These are phyloP conservation scores for Exophiala sp. DNA, from an alignment of 2,329 filamentous ascomycete genomes.

Conservation along the genomic window DNA sequence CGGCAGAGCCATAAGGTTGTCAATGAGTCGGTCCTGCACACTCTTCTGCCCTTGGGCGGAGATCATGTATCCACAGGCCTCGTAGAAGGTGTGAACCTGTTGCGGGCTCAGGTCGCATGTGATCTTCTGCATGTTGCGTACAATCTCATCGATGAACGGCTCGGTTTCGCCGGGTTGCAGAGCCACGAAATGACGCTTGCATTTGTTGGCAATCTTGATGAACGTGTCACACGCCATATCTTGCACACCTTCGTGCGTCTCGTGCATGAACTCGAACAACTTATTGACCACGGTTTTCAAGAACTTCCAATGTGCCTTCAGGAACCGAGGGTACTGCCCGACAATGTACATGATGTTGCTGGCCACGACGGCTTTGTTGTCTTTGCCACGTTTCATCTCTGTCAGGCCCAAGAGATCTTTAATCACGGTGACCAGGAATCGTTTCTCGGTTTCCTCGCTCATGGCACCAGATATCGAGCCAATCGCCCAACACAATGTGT, in stretches of 20 bases:
- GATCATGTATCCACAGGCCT: constrained; percentile 99
- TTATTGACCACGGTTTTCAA: constrained; percentile 99
- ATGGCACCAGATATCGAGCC: constrained; percentile 97
- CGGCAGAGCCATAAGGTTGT: constrained; percentile 86
- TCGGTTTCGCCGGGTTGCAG: constrained; percentile 90
- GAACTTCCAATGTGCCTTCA: constrained; percentile 99
- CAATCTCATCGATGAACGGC: constrained; percentile 98
- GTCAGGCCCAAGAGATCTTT: constrained; percentile 95
- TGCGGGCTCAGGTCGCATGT: constrained; percentile 92
- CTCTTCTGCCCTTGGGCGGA: constrained; percentile 93
- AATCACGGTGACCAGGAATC: constrained; percentile 96
- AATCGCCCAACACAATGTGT: constrained; percentile 98
- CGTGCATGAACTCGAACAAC: constrained; percentile 99
- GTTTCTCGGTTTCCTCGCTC: constrained; percentile 99
- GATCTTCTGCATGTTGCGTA: constrained; percentile 90
- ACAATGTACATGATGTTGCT: constrained; percentile 99
- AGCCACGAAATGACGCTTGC: constrained; percentile 93
- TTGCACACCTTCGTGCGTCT: constrained; percentile 97
- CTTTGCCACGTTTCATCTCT: constrained; percentile 98
- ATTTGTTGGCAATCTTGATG: constrained; percentile 99
- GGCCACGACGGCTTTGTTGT: constrained; percentile 98
- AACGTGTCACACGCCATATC: constrained; percentile 99
- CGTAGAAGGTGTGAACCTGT: constrained; percentile 97
- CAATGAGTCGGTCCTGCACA: constrained; percentile 83
- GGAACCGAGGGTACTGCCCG: constrained; percentile 92